Base-by-base conservation (phyloP, 352 stramenopile species). In the Pythium aquatile region DNA sequence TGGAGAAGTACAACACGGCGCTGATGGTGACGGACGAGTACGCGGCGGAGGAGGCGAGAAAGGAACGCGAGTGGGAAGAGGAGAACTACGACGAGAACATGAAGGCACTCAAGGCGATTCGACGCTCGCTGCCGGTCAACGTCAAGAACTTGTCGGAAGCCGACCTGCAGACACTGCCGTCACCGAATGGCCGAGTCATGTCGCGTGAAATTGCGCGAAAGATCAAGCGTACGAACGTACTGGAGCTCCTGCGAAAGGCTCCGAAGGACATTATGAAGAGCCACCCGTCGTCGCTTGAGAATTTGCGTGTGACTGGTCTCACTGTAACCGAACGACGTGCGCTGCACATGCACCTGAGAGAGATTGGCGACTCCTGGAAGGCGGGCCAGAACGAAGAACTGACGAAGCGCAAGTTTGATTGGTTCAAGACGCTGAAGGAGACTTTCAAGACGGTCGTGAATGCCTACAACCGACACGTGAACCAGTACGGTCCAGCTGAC, bases 1-100 rank as follows among this genome's bases (percentile, higher is more conserved):
- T 98, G 90, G 90, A 98, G 67, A 96, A 97, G 68, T 97, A 97
- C 73, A 97, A 96, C 65, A 94, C 78, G 37, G 92, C 92, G 26
- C 65, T 98, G 44, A 92, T 97, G 76, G 61, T 97, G n/a, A 96
- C 90, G 49, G 92, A 98, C 59, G 92, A 98, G 69, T 97, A 97
- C 53, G 83, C 89, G 7, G 87, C 87, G 14, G 88, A 98, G 76
- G 81, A 97, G 75, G 84, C 90, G n/a, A 69, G 87, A 61, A 91
- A 94, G 55, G 92, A 98, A 61, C 81, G 80, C 35, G 85, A 97
- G 61, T 98, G 92, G 92, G 92, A 98, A 61, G 88, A 96, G 24
- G 84, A 96, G 44, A 97, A 97, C 63, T 80, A 84, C 35, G 79
- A 89, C 24, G 83, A 75, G 28, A 98, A 98, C 62, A 26, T 93